Percentiles rank a stretch among this genome's conserved stretches.
phyloP scores from a whole-genome alignment of 495 filamentous ascomycete genomes.

The Xylaria sp. region DNA sequence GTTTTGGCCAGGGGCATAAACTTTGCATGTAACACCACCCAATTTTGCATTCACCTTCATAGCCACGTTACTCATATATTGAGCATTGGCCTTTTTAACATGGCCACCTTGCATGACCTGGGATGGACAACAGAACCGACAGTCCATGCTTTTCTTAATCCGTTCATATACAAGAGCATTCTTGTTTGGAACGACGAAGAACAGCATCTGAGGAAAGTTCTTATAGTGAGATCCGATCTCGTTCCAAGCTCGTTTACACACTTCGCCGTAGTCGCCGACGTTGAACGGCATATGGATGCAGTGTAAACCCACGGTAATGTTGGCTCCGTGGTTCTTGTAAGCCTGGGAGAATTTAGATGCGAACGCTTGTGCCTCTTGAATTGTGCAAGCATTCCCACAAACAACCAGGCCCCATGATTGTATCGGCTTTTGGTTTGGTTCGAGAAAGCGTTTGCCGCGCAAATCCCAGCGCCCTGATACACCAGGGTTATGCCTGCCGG shows the following conservation, averaged over 20 bases:
- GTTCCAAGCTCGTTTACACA: conserved; percentile 35
- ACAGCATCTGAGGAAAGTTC: conserved; percentile 63
- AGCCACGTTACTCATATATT: conserved; percentile 86
- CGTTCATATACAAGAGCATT: conserved; percentile 71
- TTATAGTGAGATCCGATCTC: conserved; percentile 28
- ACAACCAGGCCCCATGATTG: conserved; percentile 70
- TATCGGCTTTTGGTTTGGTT: conserved; percentile 63
- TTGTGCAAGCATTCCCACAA: conserved; percentile 39
- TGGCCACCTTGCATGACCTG: conserved; percentile 72
- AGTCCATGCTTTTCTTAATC: conserved; percentile 84
- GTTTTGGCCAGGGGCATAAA: conserved; percentile 29
- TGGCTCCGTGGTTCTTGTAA: conserved; percentile 77
- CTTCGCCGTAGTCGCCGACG: conserved; percentile 30
- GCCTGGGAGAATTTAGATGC: conserved; percentile 62
- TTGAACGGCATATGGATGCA: conserved; percentile 16
- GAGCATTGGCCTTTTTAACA: conserved; percentile 65
- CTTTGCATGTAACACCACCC: conserved; percentile 72
- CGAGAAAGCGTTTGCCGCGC: conserved; percentile 75
- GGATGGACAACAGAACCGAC: conserved; percentile 76
- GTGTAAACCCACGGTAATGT: conserved; percentile 42
- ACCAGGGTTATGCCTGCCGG: conserved; percentile 59
- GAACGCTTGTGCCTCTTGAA: conserved; percentile 61
- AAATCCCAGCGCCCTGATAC: conserved; percentile 83
- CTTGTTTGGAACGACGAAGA: conserved; percentile 76
- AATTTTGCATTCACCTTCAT: conserved; percentile 98